phyloP scores from a whole-genome alignment of 1,284 basidiomycete genomes.

The Thelephora terrestris region DNA sequence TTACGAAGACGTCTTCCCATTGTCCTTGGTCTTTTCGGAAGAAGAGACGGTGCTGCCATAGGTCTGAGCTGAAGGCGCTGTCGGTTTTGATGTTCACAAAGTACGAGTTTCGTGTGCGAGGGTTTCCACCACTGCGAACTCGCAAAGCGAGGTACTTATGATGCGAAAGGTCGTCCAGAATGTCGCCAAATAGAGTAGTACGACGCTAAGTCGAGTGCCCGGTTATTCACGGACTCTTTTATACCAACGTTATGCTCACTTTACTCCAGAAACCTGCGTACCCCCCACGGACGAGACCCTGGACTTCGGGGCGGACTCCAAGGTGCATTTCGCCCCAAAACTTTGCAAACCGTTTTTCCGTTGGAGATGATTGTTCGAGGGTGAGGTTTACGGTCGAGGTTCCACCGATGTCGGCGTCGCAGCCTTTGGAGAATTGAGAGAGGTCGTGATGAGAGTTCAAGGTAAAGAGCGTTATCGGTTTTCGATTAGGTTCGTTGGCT shows the following conservation, averaged over 20 bases:
- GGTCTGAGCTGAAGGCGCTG: constrained; percentile 65
- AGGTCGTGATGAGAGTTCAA: constrained; percentile 53
- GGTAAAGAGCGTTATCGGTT: constrained; percentile 50
- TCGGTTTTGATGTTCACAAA: constrained; percentile 87
- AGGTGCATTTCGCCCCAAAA: constrained; percentile 74
- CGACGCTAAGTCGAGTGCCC: constrained; percentile 30
- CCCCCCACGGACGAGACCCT: constrained; percentile 56
- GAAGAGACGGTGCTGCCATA: constrained; percentile 85
- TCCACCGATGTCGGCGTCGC: constrained; percentile 81
- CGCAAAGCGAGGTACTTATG: constrained; percentile 75
- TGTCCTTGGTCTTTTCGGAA: constrained; percentile 59
- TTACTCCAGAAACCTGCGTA: constrained; percentile 84
- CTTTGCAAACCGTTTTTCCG: constrained; percentile 38
- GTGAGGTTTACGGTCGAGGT: constrained; percentile 65
- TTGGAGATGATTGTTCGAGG: constrained; percentile 38
- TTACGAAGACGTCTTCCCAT: constrained; percentile 81
- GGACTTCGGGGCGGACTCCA: constrained; percentile 48
- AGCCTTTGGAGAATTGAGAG: constrained; percentile 60
- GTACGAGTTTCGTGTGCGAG: constrained; percentile 64
- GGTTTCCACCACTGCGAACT: constrained; percentile 61
- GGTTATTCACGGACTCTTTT: neutral
- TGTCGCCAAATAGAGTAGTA: constrained; percentile 72
- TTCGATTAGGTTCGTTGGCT: constrained; percentile 44
- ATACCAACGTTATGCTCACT: constrained; percentile 27
- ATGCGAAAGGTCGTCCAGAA: constrained; percentile 71